Conservation (phyloP, 1,139 yeast species). For the Candida neerlandica region DNA sequence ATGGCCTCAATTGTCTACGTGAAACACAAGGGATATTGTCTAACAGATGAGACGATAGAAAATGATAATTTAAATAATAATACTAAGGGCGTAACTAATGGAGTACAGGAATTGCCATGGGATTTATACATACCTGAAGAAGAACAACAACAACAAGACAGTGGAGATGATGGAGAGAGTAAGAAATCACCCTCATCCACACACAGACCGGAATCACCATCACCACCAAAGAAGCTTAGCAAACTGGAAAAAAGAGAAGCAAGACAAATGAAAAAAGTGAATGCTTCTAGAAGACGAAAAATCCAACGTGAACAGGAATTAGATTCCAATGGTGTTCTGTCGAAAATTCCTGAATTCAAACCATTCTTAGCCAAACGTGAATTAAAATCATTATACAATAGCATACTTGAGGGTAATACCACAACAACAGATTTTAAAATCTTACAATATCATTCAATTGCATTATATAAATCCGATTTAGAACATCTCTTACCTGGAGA, state of each 20-base stretch:
- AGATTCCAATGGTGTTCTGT: constrained; percentile 2
- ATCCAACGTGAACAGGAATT: constrained; percentile 21
- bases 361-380: constrained; percentile 27
- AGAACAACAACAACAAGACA: too few relatives aligned
- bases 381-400: constrained; percentile 21
- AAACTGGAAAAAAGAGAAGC: constrained; percentile 34
- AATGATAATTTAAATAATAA: background rate
- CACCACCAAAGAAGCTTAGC: constrained; percentile 19
- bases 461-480: constrained; percentile 41
- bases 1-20: constrained; percentile 19
- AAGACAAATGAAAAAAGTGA: constrained; percentile 33
- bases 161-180: constrained; percentile 8
- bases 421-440: constrained; percentile 26
- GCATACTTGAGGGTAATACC: constrained; percentile 14
- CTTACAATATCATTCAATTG: constrained; percentile 44
- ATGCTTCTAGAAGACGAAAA: constrained; percentile 25
- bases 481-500: constrained; percentile 51
- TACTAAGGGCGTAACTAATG: constrained; percentile 23
- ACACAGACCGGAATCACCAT: too few relatives aligned
- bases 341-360: constrained; percentile 11
- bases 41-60: constrained; percentile 13
- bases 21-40: constrained; percentile 27
- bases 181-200: background rate
- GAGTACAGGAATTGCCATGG: constrained; percentile 37
- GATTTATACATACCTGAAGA: constrained; percentile 17